phyloP scores from a whole-genome alignment of 331 rosid genomes.

The Quercus phellos region DNA sequence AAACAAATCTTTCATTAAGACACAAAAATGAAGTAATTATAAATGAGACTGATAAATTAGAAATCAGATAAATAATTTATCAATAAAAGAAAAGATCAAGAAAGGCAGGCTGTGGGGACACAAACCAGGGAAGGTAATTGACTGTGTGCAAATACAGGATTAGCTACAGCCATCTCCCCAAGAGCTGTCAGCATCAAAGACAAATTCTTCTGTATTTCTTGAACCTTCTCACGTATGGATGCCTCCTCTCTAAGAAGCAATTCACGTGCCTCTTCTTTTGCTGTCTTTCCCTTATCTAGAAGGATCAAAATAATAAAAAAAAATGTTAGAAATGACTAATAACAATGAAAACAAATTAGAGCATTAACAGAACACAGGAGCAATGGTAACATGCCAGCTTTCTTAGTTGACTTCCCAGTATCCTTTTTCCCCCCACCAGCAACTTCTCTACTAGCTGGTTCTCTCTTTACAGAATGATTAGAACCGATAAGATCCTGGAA shows the following conservation, averaged over 20 bases:
- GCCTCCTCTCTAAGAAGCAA: constrained; percentile 79
- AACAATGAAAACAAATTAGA: constrained; percentile 7
- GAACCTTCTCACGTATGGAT: constrained; percentile 62
- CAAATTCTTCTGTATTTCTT: constrained; percentile 53
- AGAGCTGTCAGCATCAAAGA: constrained; percentile 73
- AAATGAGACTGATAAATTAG: not conserved
- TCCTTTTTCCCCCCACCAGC: constrained; percentile 66
- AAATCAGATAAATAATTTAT: constrained; percentile 6
- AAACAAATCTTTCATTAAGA: not conserved
- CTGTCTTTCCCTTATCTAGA: constrained; percentile 82
- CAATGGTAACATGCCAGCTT: constrained; percentile 61
- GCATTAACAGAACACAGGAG: not conserved
- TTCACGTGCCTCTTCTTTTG: constrained; percentile 94
- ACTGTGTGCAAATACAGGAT: constrained; percentile 91
- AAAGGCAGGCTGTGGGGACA: constrained; percentile 14
- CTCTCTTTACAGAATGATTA: constrained; percentile 63
- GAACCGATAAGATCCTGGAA: constrained; percentile 55
- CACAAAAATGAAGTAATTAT: not conserved
- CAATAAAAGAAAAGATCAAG: not conserved
- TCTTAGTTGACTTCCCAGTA: constrained; percentile 59
- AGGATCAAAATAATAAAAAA: not conserved
- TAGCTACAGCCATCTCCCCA: constrained; percentile 85
- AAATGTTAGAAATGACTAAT: not conserved
- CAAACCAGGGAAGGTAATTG: constrained; percentile 82
- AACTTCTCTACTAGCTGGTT: constrained; percentile 53